A percentile compares a stretch with the other conserved stretches of the same genome.
phyloP scores from a whole-genome alignment of 306 rosid species.

The Corylus avellana region DNA sequence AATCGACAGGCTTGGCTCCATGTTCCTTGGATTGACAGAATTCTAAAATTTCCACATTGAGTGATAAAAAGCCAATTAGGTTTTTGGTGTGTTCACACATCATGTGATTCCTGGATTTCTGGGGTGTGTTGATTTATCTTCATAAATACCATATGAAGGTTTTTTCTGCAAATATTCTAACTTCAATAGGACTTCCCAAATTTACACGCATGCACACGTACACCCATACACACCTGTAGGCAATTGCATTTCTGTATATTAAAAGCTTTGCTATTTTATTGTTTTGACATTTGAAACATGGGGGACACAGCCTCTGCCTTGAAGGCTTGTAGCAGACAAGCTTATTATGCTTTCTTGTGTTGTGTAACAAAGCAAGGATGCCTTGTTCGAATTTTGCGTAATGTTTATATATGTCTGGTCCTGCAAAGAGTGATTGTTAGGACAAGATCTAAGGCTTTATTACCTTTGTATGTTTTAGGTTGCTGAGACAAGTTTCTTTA shows the following conservation, averaged over 20 bases:
- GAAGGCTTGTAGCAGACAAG: conserved; percentile 3
- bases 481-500: background rate
- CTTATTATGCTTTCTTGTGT: background rate
- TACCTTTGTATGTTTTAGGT: background rate
- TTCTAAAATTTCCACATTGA: background rate
- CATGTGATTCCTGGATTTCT: background rate
- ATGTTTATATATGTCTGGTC: background rate
- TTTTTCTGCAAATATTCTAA: background rate
- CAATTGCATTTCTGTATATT: background rate
- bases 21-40: background rate
- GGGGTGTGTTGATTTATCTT: background rate
- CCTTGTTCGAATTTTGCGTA: background rate
- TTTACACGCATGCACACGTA: background rate
- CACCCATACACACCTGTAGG: background rate
- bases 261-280: background rate
- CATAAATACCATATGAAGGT: background rate
- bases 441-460: background rate
- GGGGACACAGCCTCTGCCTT: background rate
- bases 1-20: background rate
- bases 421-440: background rate
- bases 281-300: too few relatives aligned
- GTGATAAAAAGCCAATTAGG: background rate
- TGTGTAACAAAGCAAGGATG: background rate
- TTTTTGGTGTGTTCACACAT: background rate
- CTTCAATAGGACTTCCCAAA: background rate